Evolutionary conservation across 768 basidiomycete species (phyloP), one percentile per base, ranked within the genome.

Genomic region (Tricholoma hemisulphureum): DNA sequence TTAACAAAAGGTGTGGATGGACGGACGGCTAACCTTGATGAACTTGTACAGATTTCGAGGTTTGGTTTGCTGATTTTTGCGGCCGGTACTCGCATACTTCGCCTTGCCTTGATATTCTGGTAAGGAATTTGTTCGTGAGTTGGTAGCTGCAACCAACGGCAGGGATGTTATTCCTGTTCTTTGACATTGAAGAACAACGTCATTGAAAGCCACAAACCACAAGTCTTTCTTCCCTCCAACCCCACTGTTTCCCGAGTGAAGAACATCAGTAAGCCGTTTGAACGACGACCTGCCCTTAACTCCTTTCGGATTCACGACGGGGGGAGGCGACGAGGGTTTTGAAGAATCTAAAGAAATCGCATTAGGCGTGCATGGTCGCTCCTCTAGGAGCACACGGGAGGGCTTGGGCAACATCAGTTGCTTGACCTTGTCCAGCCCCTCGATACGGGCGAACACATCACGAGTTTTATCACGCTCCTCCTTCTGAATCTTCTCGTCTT

Each of bases 401-500:
- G 93, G 86, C 66, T 97, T 97, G 1, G 96, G 96, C 24, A 92
- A 77, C 41, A 93, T 93, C 43, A 99, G 78, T 67, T 95, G 94
- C 71, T 88, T 88, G 70, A 93, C 94, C 69, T 91, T 93, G 70
- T 98, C 95, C 50, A 99, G 74, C 2, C 96, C 96, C 58, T 99
- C 97, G 28, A 99, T 98, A 7, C 97, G 86, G 4, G 95, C 97
- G 63, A 97, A 91, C 2, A 93, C 89, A 70, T 99, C 96, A 13
- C 96, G 80, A 3, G 95, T 97, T 77, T 89, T 91, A 73, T 97
- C 93, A 29, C 96, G 86, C 69, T 96, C 94, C 69, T 98, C 96
- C 72, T 93, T 93, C 69, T 91, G 89, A 55, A 94, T 91, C 79
- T 98, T 98, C 77, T 99, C 95, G 65, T 98, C 96, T 71, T 99